Base-by-base conservation (phyloP, 345 rosid species). In the Durio zibethinus region DNA sequence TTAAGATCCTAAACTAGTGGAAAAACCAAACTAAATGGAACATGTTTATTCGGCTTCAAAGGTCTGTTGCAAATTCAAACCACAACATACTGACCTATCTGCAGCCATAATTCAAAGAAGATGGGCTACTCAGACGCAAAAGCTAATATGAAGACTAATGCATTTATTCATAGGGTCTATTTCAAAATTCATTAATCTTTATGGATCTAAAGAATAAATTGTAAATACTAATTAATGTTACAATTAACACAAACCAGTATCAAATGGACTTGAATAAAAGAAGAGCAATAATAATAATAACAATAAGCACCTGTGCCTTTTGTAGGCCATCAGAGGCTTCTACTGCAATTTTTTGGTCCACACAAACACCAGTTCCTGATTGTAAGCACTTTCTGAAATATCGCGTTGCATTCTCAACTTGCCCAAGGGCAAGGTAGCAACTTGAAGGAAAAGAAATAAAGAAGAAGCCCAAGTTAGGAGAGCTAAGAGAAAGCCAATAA, bases 311-410 rank as follows among this genome's bases (percentile, higher is more conserved):
- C 96, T 91, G 94, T 21, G 91, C 95, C 86, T 90, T 91, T 80
- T 85, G 91, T 75, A 97, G 87, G 81, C 98, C 96, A 81, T 92
- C 98, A 75, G 99, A 91, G 81, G 97, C 98, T 82, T 94, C 98
- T 59, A 91, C 88, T 69, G 89, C 87, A 78, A 90, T 79, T 81
- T 90, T 94, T 75, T 91, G 85, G 84, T 94, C 98, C 78, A 87
- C 94, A 80, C 94, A 92, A n/a, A 86, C 68, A 64, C 88, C 97
- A 82, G 81, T 88, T 80, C 93, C 97, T 25, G 85, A 80, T 76
- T 84, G 97, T 78, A 92, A 86, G 86, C 98, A 97, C 83, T 85
- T 90, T 70, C 79, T 87, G 88, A 94, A 97, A 85, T 82, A 86
- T 63, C 64, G 83, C 77, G 87, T 88, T 61, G 98, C 95, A 66